phyloP scores from a whole-genome alignment of 306 rosid species.

The Sindora glabra region DNA sequence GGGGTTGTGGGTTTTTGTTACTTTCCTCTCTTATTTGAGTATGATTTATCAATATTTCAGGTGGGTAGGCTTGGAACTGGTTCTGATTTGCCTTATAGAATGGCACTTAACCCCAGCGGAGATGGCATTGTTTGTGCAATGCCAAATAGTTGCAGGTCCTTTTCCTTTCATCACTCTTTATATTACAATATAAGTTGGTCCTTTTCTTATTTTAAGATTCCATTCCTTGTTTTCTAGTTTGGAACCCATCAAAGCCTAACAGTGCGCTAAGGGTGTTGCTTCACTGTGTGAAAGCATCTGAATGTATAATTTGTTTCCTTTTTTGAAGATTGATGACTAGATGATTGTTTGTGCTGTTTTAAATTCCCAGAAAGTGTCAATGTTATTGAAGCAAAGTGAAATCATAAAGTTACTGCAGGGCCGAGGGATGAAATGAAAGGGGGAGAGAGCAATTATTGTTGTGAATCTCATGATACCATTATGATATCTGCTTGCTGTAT shows the following conservation, averaged over 20 bases:
- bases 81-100: slow-evolving; percentile 82
- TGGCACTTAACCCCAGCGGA: slow-evolving; percentile 67
- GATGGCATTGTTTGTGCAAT: slow-evolving; percentile 79
- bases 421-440: not conserved
- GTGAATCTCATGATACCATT: not conserved
- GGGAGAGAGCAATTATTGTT: not conserved
- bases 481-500: not conserved
- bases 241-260: not conserved
- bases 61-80: slow-evolving; percentile 48
- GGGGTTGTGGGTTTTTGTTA: not conserved
- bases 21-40: slow-evolving; percentile 5
- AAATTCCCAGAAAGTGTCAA: slow-evolving; percentile 3
- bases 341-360: slow-evolving; percentile 1
- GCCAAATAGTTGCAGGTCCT: slow-evolving; percentile 68
- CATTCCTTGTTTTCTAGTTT: no score
- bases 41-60: slow-evolving; percentile 34
- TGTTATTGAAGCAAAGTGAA: slow-evolving; percentile 2
- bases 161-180: not conserved
- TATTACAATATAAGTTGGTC: no score
- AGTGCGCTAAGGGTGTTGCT: not conserved
- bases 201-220: no score
- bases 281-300: not conserved
- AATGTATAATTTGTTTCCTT: not conserved
- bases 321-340: not conserved
- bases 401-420: not conserved